Evolutionary conservation across 2,329 filamentous ascomycete species (phyloP).

Genomic region (Alternaria infectoria): DNA sequence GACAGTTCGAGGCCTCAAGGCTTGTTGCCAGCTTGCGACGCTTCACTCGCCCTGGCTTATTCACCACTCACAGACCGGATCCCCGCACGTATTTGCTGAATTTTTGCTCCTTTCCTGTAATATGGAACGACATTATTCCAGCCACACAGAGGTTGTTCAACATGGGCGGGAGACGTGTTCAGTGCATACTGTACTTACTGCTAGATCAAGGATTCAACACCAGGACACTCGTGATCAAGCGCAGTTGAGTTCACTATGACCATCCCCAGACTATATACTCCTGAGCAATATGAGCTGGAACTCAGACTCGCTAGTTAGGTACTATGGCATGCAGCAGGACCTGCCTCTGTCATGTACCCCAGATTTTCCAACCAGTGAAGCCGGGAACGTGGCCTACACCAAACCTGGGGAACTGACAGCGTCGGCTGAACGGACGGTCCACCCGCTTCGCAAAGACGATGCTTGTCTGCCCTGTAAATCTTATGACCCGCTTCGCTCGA

Average conservation of each 20-base stretch:
- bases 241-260: conserved; percentile 1
- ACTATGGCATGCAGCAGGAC: background rate
- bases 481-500: conserved; percentile 11
- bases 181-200: background rate
- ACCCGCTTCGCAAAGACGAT: conserved; percentile 7
- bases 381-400: conserved; percentile 6
- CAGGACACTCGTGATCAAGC: conserved; percentile 1
- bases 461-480: conserved; percentile 9
- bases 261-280: background rate
- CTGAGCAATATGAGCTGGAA: conserved; percentile 4
- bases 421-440: conserved; percentile 20
- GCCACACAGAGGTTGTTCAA: background rate
- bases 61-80: conserved; percentile 3
- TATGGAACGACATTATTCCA: background rate
- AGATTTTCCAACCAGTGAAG: conserved; percentile 16
- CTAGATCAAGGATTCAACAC: conserved; percentile 14
- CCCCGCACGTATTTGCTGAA: conserved; percentile 1
- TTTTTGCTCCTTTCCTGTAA: background rate
- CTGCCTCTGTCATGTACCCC: conserved; percentile 12
- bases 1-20: background rate
- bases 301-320: conserved; percentile 4
- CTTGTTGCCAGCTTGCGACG: background rate
- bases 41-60: background rate
- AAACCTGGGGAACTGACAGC: conserved; percentile 10
- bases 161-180: background rate